phyloP scores from a whole-genome alignment of 306 rosid genomes.

The Amphicarpaea edgeworthii region DNA sequence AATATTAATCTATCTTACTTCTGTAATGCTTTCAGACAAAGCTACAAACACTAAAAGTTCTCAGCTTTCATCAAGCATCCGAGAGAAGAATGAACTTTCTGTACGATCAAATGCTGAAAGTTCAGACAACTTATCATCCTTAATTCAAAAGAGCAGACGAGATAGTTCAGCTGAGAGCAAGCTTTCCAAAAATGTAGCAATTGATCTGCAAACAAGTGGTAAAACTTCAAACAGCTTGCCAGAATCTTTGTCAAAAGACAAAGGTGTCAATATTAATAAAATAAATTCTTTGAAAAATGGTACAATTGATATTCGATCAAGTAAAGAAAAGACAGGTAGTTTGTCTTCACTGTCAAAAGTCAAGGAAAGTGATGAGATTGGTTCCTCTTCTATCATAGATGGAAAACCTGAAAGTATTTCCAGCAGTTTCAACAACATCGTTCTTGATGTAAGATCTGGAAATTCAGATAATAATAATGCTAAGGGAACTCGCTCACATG shows the following conservation, averaged over 20 bases:
- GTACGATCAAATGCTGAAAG: slow-evolving; percentile 54
- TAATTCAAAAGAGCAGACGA: slow-evolving; percentile 45
- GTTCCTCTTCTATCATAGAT: slow-evolving; percentile 54
- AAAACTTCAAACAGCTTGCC: slow-evolving; percentile 47
- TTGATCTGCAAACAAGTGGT: slow-evolving; percentile 45
- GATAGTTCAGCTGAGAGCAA: slow-evolving; percentile 44
- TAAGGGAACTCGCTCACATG: slow-evolving; percentile 50
- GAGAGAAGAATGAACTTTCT: slow-evolving; percentile 47
- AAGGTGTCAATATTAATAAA: slow-evolving; percentile 36
- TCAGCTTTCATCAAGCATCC: slow-evolving; percentile 47
- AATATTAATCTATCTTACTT: slow-evolving; percentile 35
- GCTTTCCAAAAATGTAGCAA: slow-evolving; percentile 36
- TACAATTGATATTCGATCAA: slow-evolving; percentile 43
- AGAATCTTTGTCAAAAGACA: slow-evolving; percentile 39
- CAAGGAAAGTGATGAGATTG: slow-evolving; percentile 51
- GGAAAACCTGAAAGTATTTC: slow-evolving; percentile 60
- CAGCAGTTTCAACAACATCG: slow-evolving; percentile 53
- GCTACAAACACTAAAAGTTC: slow-evolving; percentile 54
- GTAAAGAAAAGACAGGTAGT: slow-evolving; percentile 52
- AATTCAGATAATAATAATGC: slow-evolving; percentile 55
- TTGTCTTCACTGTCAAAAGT: slow-evolving; percentile 58
- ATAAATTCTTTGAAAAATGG: slow-evolving; percentile 47
- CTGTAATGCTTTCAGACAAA: slow-evolving; percentile 56
- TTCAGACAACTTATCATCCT: slow-evolving; percentile 52
- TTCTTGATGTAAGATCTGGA: slow-evolving; percentile 62